Evolutionary conservation across 2,329 filamentous ascomycete genomes (phyloP), one percentile per base, ranked within the genome.

Genomic region (Trichophyton rubrum): DNA sequence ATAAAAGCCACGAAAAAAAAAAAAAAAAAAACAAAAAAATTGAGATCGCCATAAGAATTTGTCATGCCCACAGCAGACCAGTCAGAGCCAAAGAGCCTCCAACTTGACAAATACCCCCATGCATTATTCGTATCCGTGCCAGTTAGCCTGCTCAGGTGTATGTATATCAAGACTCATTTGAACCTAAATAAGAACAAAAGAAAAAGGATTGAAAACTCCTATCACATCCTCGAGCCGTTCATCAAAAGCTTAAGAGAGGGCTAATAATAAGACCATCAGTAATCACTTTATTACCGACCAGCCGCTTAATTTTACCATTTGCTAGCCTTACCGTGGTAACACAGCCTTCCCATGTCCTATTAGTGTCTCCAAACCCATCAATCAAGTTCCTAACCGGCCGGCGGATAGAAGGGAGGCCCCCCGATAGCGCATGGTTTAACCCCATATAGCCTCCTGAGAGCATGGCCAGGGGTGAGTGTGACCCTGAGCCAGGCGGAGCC

Each of bases 291-390:
- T 13, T 38, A 9, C 33, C 22, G 13, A 51, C 49, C 27, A 20
- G 49, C 49, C 49, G 49, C 49, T 33, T 53, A 53, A 53, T 30
- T 53, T 53, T 53, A 30, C 49, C 49, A 53, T 30, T 15, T 53
- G 49, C 27, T 53, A 53, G 49, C 49, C 49, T 53, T 27, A 33
- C 49, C 49, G 15, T 53, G 11, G 49, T 30, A 3, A 24, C 49
- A 53, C 49, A 53, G 49, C 49, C 49, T 53, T 53, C 43, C 43
- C 17, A 47, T 47, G 43, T 47, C 49, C 22, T 53, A 3, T 3
- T 53, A 8, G 8, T 33, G 45, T n/a, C 22, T 30, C n/a, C 13
- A 53, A 53, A 53, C 49, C 49, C 49, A 33, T 53, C 49, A 53
- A 53, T 53, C 49, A 53, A 13, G 30, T 53, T 15, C 27, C 24